Evolutionary conservation across 257 asterid species (phyloP).

Genomic region (Dorcoceras hygrometricum): DNA sequence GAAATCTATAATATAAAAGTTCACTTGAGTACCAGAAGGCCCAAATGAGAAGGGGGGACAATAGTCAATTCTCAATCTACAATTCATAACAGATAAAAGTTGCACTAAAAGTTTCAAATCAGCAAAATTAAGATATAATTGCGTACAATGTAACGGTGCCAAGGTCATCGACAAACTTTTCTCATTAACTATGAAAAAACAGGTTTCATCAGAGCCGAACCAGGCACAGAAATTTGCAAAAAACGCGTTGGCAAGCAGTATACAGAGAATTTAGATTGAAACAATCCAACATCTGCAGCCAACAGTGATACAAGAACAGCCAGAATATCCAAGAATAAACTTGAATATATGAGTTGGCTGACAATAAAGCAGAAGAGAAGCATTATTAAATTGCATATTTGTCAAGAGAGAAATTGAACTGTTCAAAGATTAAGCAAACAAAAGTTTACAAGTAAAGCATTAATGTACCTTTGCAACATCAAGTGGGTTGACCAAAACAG

Average conservation of each 20-base stretch:
- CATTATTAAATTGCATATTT: not conserved
- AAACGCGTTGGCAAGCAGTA: conserved; percentile 8
- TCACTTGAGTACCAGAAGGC: conserved; percentile 11
- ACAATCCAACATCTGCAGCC: conserved; percentile 6
- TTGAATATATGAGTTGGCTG: not conserved
- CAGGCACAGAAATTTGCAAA: not conserved
- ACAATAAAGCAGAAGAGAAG: not conserved
- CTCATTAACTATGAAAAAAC: not conserved
- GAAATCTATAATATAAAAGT: not conserved
- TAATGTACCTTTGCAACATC: conserved; percentile 79
- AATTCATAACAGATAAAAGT: not conserved
- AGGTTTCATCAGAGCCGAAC: not conserved
- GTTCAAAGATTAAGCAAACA: not conserved
- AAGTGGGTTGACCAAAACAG: conserved; percentile 80
- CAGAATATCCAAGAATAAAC: not conserved
- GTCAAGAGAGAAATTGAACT: not conserved
- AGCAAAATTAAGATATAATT: not conserved
- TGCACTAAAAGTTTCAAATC: not conserved
- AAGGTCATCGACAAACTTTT: not conserved
- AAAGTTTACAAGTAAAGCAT: conserved; percentile 9
- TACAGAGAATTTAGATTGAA: conserved; percentile 8
- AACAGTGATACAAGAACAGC: conserved; percentile 11
- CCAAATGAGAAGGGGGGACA: not conserved
- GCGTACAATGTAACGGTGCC: not conserved
- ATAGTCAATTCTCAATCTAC: not conserved